phyloP scores from a whole-genome alignment of 495 filamentous ascomycete genomes.

The Penicillium tannophilum region DNA sequence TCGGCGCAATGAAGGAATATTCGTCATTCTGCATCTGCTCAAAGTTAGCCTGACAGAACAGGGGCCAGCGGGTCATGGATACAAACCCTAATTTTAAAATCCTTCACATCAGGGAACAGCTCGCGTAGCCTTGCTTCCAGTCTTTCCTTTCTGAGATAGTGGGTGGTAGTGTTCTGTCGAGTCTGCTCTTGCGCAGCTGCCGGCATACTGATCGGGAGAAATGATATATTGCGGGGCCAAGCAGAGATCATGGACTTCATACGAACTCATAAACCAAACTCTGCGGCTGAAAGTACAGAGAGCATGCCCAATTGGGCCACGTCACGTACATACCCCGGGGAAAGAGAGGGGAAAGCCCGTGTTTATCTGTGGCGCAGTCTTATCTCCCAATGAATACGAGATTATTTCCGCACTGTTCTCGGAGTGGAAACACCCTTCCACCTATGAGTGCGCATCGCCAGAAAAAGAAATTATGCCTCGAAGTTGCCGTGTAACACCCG shows the following conservation, averaged over 20 bases:
- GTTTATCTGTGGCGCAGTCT: background rate
- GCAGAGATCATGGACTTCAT: background rate
- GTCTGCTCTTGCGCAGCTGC: constrained; percentile 1
- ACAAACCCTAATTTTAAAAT: constrained; percentile 3
- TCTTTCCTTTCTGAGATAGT: constrained; percentile 1
- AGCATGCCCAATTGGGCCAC: background rate
- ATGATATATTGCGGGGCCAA: background rate
- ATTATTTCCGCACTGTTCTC: background rate
- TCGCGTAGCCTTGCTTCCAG: background rate
- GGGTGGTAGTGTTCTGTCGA: background rate
- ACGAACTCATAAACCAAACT: background rate
- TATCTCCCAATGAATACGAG: background rate
- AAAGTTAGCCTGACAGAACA: background rate
- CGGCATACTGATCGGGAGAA: constrained; percentile 1
- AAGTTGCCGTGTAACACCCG: background rate
- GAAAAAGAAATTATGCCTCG: background rate
- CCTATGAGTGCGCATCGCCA: background rate
- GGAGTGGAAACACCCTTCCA: background rate
- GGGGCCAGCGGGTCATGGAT: background rate
- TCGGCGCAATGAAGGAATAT: background rate
- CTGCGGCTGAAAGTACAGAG: constrained; percentile 1
- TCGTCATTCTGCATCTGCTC: constrained; percentile 3
- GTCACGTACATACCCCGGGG: background rate
- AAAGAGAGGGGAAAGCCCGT: background rate
- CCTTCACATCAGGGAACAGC: background rate